Conservation (phyloP, 768 basidiomycete species). For the Jaapia argillacea region DNA sequence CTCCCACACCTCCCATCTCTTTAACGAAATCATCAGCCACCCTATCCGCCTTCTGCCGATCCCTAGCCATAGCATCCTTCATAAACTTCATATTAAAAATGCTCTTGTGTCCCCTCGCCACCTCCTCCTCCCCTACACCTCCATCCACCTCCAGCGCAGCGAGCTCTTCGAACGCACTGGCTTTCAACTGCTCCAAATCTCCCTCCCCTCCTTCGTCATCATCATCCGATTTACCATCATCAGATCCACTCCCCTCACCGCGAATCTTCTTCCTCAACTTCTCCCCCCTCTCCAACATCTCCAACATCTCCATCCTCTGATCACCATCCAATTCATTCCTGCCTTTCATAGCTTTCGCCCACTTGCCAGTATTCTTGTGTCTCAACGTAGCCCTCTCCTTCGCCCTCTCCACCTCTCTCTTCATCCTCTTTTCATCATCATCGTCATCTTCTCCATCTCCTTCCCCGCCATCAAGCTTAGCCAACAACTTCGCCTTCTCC, state of each 20-base stretch:
- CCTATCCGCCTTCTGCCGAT: constrained; percentile 43
- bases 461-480: constrained; percentile 39
- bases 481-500: constrained; percentile 50
- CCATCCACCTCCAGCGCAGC: constrained; percentile 22
- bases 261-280: constrained; percentile 66
- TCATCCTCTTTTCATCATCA: constrained; percentile 43
- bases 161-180: constrained; percentile 64
- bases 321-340: constrained; percentile 59
- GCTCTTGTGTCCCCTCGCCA: constrained; percentile 37
- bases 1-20: constrained; percentile 44
- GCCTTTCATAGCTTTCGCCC: constrained; percentile 69
- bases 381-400: constrained; percentile 82
- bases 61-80: constrained; percentile 79
- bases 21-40: constrained; percentile 64
- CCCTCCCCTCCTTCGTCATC: constrained; percentile 29
- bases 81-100: constrained; percentile 98
- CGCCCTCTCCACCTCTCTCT: constrained; percentile 72
- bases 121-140: constrained; percentile 10
- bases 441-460: constrained; percentile 37
- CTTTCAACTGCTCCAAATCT: constrained; percentile 45
- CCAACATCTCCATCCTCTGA: constrained; percentile 60
- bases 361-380: constrained; percentile 84
- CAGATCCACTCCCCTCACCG: constrained; percentile 50
- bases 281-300: constrained; percentile 82
- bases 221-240: constrained; percentile 34